Base-by-base conservation (phyloP, 371 early-diverging fungal genomes). In the Blastocladiella emersonii region DNA sequence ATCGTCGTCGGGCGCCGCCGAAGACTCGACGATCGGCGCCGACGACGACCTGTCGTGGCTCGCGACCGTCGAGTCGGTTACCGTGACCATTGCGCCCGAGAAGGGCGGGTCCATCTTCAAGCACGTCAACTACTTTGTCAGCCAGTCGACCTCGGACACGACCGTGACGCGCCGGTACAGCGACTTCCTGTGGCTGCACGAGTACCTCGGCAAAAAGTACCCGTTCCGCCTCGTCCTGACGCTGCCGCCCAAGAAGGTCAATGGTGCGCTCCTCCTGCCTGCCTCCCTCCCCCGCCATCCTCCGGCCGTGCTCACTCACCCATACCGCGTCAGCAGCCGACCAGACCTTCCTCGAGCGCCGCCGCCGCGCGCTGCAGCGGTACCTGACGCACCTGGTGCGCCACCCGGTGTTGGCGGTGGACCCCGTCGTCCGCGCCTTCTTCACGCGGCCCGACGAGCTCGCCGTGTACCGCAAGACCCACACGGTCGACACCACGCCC, bases 41-140 rank as follows among this genome's bases (percentile, higher is more conserved):
- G 48, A 48, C 3, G 48, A 48, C 48, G 48, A 48, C 48, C 10
- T n/a, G 21, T 21, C 8, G 48, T 48, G 48, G 48, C 48, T 48
- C 48, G 5, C n/a, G 5, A n/a, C 17, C n/a, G 23, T 23, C 23
- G 48, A 48, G 30, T 27, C 15, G 53, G 19, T 23, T 8, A 51
- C 62, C 21, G 62, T 62, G 34, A 61, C 13, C 15, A 55, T 62
- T 62, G 62, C 62, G 10, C 55, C 62, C 34, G 62, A 62, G 21
- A 61, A 61, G 59, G 62, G 62, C 34, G 62, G 62, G 0, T 61
- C 44, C 21, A 25, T 62, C 19, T 62, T 62, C 62, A 62, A 62
- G 41, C 55, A 53, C 30, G 59, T 62, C 37, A 62, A 62, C 19
- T 62, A 62, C 30, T 27, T 17, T 56, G 61, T 61, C 8, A 8